phyloP scores from a whole-genome alignment of 352 stramenopile genomes.

The Globisporangium iwayamae region DNA sequence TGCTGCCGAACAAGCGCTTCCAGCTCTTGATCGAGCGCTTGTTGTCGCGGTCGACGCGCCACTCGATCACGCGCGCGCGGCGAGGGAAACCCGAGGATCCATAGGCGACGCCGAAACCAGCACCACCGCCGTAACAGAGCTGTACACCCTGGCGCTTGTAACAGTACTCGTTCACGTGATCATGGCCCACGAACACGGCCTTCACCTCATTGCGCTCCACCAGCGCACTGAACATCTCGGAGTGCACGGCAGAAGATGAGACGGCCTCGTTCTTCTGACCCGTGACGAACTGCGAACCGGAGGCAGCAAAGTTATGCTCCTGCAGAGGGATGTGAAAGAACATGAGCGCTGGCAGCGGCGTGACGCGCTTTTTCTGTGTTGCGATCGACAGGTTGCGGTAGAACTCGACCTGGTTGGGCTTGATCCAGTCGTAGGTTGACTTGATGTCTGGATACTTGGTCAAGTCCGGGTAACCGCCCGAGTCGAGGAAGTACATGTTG shows the following conservation, averaged over 20 bases:
- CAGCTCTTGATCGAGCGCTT: slow-evolving; percentile 20
- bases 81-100: slow-evolving; percentile 25
- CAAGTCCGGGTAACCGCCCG: slow-evolving; percentile 31
- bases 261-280: slow-evolving; percentile 32
- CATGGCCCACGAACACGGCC: slow-evolving; percentile 51
- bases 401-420: slow-evolving; percentile 39
- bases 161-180: slow-evolving; percentile 66
- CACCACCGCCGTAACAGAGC: slow-evolving; percentile 52
- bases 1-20: slow-evolving; percentile 18
- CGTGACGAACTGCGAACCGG: slow-evolving; percentile 10
- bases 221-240: slow-evolving; percentile 36
- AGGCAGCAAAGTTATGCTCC: slow-evolving; percentile 32
- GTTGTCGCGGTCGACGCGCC: slow-evolving; percentile 11
- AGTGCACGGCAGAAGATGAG: slow-evolving; percentile 25
- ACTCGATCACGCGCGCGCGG: slow-evolving; percentile 34
- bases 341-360: slow-evolving; percentile 36
- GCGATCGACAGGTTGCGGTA: slow-evolving; percentile 33
- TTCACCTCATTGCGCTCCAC: slow-evolving; percentile 52
- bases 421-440: slow-evolving; percentile 46
- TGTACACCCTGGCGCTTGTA: slow-evolving; percentile 42
- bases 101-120: slow-evolving; percentile 38
- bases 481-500: slow-evolving; percentile 76
- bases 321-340: slow-evolving; percentile 64
- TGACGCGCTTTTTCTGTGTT: background rate
- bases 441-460: slow-evolving; percentile 24